These are phyloP conservation scores for Canna indica DNA, from an alignment of 176 grass and related monocot species.

Conservation along the genomic window DNA sequence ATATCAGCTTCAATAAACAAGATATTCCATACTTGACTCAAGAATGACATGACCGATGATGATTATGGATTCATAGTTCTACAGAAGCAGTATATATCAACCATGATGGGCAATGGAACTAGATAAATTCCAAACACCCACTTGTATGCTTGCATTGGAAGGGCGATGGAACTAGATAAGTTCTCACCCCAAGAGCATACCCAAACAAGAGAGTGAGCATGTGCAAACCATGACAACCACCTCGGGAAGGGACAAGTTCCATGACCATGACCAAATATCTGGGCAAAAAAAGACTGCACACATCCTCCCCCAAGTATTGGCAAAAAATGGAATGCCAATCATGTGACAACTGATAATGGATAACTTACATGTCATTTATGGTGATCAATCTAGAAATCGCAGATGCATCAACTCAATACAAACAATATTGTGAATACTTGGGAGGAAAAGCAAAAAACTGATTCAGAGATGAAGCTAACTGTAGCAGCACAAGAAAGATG, in stretches of 20 bases:
- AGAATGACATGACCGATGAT: background rate
- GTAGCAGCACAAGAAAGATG: background rate
- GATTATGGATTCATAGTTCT: too few relatives aligned
- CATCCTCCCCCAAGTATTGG: background rate
- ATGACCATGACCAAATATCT: background rate
- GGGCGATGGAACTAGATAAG: too few relatives aligned
- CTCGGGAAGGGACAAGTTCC: too few relatives aligned
- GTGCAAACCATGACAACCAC: too few relatives aligned
- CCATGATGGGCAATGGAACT: too few relatives aligned
- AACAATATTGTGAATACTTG: background rate
- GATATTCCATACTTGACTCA: background rate
- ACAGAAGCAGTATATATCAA: too few relatives aligned
- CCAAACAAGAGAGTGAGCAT: too few relatives aligned
- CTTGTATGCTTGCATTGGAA: too few relatives aligned
- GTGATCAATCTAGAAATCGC: background rate
- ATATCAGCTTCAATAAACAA: background rate
- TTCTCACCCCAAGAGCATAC: too few relatives aligned
- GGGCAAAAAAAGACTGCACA: background rate
- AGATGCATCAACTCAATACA: background rate
- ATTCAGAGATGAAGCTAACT: background rate
- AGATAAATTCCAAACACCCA: too few relatives aligned
- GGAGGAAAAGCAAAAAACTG: background rate
- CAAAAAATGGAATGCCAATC: background rate
- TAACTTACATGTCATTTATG: too few relatives aligned
- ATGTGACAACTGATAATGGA: too few relatives aligned